These are phyloP conservation scores for Phytophthora uliginosa DNA, from an alignment of 352 stramenopile genomes.

Conservation along the genomic window DNA sequence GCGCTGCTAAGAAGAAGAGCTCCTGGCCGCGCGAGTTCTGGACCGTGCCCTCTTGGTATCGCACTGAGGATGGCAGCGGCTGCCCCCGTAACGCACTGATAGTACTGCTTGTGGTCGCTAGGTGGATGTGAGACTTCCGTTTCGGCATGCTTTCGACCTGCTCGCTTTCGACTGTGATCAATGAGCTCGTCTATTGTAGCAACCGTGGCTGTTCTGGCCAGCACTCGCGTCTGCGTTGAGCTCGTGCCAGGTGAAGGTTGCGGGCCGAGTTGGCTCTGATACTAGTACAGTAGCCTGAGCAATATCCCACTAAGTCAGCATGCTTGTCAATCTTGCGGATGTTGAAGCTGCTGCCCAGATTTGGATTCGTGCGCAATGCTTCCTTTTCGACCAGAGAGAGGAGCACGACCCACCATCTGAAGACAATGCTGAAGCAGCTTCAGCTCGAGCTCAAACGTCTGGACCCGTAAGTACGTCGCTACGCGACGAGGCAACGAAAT, in stretches of 20 bases:
- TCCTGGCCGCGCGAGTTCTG: slow-evolving; percentile 37
- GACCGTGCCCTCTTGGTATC: slow-evolving; percentile 31
- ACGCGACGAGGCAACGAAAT: background rate
- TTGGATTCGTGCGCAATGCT: background rate
- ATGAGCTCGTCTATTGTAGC: background rate
- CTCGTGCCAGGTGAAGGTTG: background rate
- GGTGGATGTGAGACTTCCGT: background rate
- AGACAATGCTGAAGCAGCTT: background rate
- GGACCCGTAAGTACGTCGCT: background rate
- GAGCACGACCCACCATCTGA: background rate
- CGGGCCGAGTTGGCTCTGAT: background rate
- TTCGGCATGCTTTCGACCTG: slow-evolving; percentile 3
- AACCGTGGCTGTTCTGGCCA: background rate
- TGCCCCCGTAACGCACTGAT: background rate
- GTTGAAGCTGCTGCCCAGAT: background rate
- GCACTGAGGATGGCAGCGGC: background rate
- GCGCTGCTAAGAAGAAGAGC: slow-evolving; percentile 41
- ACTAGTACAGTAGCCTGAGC: too few relatives aligned
- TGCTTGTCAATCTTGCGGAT: background rate
- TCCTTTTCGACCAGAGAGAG: background rate
- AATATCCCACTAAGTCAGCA: background rate
- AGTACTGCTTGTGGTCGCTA: slow-evolving; percentile 1
- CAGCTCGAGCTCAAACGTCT: background rate
- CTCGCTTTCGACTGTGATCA: background rate
- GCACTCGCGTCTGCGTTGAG: background rate